Evolutionary conservation across 257 asterid genomes (phyloP).

Genomic region (Solanum piurae): DNA sequence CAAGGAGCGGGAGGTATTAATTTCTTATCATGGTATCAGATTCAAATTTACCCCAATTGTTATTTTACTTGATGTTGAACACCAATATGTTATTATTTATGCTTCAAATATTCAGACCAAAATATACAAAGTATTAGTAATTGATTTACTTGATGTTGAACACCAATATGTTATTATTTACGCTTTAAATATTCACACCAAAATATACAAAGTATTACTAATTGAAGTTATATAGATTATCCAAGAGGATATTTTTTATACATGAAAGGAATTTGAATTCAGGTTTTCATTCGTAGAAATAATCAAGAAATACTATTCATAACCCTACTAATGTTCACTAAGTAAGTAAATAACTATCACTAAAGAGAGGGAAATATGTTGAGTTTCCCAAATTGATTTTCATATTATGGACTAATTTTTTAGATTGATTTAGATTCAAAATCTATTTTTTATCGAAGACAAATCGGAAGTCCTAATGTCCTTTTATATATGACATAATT

Average conservation of each 20-base stretch:
- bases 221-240: background rate
- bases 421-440: background rate
- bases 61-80: background rate
- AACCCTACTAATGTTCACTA: too few species aligned
- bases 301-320: background rate
- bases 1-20: background rate
- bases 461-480: background rate
- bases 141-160: too few species aligned
- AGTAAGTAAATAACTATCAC: background rate
- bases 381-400: background rate
- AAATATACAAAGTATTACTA: too few species aligned
- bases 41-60: background rate
- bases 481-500: background rate
- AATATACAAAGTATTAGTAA: too few species aligned
- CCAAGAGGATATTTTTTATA: too few species aligned
- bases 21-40: too few species aligned
- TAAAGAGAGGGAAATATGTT: background rate
- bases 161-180: too few species aligned
- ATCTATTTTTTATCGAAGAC: background rate
- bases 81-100: background rate
- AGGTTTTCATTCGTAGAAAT: background rate
- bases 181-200: background rate
- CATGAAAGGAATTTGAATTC: too few species aligned
- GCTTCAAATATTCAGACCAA: too few species aligned
- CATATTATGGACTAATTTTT: background rate